Evolutionary conservation across 768 basidiomycete species (phyloP), one percentile per base, ranked within the genome.

Genomic region (Phaeotremella fagi): DNA sequence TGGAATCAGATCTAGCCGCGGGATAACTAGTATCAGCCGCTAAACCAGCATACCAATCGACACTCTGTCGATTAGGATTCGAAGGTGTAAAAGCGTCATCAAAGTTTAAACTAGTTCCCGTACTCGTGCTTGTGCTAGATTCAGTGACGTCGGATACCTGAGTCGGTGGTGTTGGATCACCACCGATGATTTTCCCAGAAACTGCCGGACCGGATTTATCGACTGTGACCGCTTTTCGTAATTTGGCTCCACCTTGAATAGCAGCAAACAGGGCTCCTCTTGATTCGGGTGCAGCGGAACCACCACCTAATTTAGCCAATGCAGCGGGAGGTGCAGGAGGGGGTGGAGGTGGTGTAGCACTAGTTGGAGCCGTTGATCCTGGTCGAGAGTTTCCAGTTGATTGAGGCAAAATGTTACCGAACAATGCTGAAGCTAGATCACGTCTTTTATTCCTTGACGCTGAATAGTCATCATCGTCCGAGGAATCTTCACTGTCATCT

Each of bases 41-140:
- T 12, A 94, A 79, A 27, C 85, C 86, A 46, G 84, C 81, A 69
- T 88, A 90, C 92, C 92, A 98, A 64, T 90, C 91, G 3, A 94
- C 85, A 5, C 85, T 86, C 72, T 90, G 86, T 54, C 84, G 78
- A 63, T 85, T 81, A 50, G 75, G 79, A 28, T 79, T 75, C 31
- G 68, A 36, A 25, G 53, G 25, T 2, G 45, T 16, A 3, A 58
- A 31, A 59, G 51, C 28, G 63, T 72, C 33, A 37, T 51, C 47
- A 52, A 28, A 16, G 35, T 59, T 48, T 68, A 66, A 1, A 43
- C 35, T 22, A 31, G 54, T 36, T 25, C 62, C 57, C 0, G 49
- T 37, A 1, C 74, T 59, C 6, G 66, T 55, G 23, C 77, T 63
- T 14, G 76, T 68, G 4, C 77, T 73, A 3, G 71, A 56, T 45